A percentile compares a stretch with the other conserved stretches of the same genome.
phyloP scores from a whole-genome alignment of 192 early-diverging fungal species.

The Mycoemilia scoparia region DNA sequence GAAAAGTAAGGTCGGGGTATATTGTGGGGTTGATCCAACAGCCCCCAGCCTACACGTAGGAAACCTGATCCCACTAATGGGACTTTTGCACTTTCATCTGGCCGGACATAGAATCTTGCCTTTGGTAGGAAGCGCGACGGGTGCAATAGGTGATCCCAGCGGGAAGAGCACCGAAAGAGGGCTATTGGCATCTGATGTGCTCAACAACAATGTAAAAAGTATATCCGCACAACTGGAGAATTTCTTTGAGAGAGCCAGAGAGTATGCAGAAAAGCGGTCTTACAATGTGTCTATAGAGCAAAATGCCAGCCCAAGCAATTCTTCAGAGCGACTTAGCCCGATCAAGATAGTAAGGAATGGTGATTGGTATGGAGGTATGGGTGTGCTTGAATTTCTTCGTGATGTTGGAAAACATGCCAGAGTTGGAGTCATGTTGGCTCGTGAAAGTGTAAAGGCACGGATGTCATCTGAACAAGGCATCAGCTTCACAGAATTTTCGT shows the following conservation, averaged over 20 bases:
- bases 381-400: constrained; percentile 55
- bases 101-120: constrained; percentile 65
- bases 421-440: constrained; percentile 66
- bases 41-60: constrained; percentile 80
- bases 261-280: constrained; percentile 12
- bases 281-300: too few relatives aligned
- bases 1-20: constrained; percentile 29
- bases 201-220: constrained; percentile 40
- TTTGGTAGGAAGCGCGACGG: constrained; percentile 85
- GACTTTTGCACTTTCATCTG: constrained; percentile 68
- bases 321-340: constrained; percentile 18
- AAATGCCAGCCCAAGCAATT: constrained; percentile 12
- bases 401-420: constrained; percentile 62
- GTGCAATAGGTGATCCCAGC: constrained; percentile 81
- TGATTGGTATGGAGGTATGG: constrained; percentile 58
- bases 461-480: constrained; percentile 67
- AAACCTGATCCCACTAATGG: constrained; percentile 71
- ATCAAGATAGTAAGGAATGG: constrained; percentile 60
- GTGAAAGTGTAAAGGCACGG: constrained; percentile 74
- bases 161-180: constrained; percentile 66
- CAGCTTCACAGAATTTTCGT: constrained; percentile 91
- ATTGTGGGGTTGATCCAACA: constrained; percentile 89
- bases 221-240: constrained; percentile 54
- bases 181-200: constrained; percentile 34
- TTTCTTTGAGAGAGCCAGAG: constrained; percentile 43